phyloP scores from a whole-genome alignment of 352 stramenopile species.

The Pythium utonaiense region DNA sequence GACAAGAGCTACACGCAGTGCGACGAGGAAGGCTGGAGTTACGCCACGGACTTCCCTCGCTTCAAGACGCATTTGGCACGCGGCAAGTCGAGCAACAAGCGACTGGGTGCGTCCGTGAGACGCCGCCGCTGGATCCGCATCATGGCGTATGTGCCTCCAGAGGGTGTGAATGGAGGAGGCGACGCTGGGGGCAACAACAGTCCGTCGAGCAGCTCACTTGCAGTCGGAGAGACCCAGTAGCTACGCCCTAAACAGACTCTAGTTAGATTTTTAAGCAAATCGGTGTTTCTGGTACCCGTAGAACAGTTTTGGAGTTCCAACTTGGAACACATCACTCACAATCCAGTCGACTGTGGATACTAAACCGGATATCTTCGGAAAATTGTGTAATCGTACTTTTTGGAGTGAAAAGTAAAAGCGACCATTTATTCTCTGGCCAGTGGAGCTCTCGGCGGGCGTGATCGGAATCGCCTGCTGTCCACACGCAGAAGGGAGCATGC shows the following conservation, averaged over 20 bases:
- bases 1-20: conserved; percentile 88
- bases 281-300: background rate
- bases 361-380: background rate
- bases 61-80: conserved; percentile 81
- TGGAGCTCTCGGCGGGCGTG: too few relatives aligned
- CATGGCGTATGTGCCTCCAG: conserved; percentile 72
- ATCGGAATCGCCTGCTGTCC: too few relatives aligned
- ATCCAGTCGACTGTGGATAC: too few relatives aligned
- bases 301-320: background rate
- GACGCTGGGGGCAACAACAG: background rate
- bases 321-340: too few relatives aligned
- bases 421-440: too few relatives aligned
- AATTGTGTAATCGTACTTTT: background rate
- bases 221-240: background rate
- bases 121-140: conserved; percentile 83
- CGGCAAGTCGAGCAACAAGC: conserved; percentile 77
- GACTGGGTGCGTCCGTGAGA: conserved; percentile 64
- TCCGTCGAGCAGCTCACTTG: background rate
- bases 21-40: conserved; percentile 87
- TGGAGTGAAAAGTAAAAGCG: background rate
- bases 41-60: conserved; percentile 79
- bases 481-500: background rate
- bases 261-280: background rate
- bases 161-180: conserved; percentile 14
- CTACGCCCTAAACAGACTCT: background rate